Conservation (phyloP, 495 filamentous ascomycete species). For the Penicillium subrubescens region DNA sequence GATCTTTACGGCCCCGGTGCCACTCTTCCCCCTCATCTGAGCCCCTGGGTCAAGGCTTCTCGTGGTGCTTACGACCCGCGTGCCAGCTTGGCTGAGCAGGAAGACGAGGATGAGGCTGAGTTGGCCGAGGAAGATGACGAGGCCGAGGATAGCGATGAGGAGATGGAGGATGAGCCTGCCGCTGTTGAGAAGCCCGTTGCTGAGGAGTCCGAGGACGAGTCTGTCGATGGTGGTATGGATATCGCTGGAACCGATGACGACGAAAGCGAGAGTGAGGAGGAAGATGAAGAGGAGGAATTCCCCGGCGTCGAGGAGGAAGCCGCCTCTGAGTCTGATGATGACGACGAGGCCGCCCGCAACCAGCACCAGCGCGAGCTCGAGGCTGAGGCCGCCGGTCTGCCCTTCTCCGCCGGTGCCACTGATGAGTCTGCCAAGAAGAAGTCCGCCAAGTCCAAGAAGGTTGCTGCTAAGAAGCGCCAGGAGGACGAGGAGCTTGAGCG, state of each 20-base stretch:
- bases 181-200: conserved; percentile 26
- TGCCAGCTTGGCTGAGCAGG: conserved; percentile 69
- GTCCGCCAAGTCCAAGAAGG: conserved; percentile 65
- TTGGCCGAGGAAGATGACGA: conserved; percentile 73
- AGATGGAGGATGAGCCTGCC: conserved; percentile 45
- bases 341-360: conserved; percentile 51
- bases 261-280: conserved; percentile 46
- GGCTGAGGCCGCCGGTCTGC: conserved; percentile 73
- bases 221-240: conserved; percentile 61
- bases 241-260: conserved; percentile 55
- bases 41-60: conserved; percentile 88
- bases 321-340: conserved; percentile 52
- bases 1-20: conserved; percentile 90
- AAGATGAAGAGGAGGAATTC: conserved; percentile 44
- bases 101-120: conserved; percentile 81
- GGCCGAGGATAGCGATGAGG: conserved; percentile 48
- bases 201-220: conserved; percentile 44
- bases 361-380: conserved; percentile 87
- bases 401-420: conserved; percentile 39
- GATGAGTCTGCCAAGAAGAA: conserved; percentile 56
- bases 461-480: conserved; percentile 66
- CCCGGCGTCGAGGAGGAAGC: conserved; percentile 46
- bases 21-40: conserved; percentile 87
- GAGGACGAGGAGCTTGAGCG: conserved; percentile 83
- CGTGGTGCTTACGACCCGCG: conserved; percentile 89